phyloP scores from a whole-genome alignment of 148 eudicot species.

The Amaranthus cruentus region DNA sequence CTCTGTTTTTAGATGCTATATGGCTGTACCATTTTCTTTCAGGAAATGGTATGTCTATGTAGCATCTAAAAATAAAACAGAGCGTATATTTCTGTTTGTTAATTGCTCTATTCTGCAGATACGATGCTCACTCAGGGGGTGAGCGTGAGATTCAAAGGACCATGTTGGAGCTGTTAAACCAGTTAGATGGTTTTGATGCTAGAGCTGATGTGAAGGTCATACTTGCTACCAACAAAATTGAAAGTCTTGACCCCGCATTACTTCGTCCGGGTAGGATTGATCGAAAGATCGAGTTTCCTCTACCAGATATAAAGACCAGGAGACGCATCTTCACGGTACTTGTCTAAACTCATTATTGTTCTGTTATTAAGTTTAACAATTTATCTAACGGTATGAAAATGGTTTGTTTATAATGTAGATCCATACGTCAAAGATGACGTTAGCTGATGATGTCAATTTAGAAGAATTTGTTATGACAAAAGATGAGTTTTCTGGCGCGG shows the following conservation, averaged over 20 bases:
- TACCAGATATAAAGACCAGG: conserved; percentile 81
- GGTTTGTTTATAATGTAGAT: conserved; percentile 30
- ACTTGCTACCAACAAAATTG: conserved; percentile 82
- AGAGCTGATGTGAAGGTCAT: conserved; percentile 84
- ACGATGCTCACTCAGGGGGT: conserved; percentile 83
- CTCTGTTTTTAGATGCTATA: background rate
- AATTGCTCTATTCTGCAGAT: conserved; percentile 28
- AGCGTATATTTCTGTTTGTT: too few species aligned
- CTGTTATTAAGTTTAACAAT: background rate
- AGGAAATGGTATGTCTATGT: too few species aligned
- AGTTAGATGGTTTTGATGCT: conserved; percentile 87
- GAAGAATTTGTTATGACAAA: conserved; percentile 95
- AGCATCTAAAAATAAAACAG: too few species aligned
- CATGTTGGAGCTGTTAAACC: conserved; percentile 82
- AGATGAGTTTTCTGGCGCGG: conserved; percentile 95
- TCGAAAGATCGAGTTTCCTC: conserved; percentile 83
- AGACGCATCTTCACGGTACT: conserved; percentile 71
- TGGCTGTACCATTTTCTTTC: background rate
- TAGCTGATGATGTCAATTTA: conserved; percentile 81
- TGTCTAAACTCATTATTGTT: background rate
- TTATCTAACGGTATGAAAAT: background rate
- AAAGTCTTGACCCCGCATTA: conserved; percentile 82
- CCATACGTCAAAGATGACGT: conserved; percentile 89
- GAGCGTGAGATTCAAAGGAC: conserved; percentile 92
- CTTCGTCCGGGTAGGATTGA: conserved; percentile 88